phyloP scores from a whole-genome alignment of 805 yeast genomes.

The Myxozyma vanderwaltii region DNA sequence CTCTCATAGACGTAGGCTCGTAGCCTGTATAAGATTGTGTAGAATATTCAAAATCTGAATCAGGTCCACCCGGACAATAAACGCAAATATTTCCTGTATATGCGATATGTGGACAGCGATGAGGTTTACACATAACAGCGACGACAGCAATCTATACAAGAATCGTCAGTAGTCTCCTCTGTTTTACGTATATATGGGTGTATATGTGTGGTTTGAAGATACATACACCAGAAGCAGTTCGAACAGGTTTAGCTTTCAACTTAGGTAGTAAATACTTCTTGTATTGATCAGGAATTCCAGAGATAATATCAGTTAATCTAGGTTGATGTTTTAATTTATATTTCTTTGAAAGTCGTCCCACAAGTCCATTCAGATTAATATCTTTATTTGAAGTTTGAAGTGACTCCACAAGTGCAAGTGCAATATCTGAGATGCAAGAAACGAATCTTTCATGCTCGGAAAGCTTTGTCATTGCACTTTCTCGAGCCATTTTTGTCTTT shows the following conservation, averaged over 20 bases:
- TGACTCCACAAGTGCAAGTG: conserved; percentile 32
- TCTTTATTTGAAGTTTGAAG: conserved; percentile 56
- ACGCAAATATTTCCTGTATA: conserved; percentile 98
- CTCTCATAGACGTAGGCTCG: conserved; percentile 98
- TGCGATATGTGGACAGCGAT: conserved; percentile 98
- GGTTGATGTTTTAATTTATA: conserved; percentile 92
- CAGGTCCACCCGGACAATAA: conserved; percentile 98
- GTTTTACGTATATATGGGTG: neutral
- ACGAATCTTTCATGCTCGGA: conserved; percentile 85
- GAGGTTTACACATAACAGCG: conserved; percentile 99
- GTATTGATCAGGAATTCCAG: conserved; percentile 94
- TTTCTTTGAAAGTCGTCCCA: conserved; percentile 81
- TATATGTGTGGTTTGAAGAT: no score
- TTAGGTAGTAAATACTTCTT: conserved; percentile 89
- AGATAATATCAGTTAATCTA: conserved; percentile 88
- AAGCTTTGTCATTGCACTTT: neutral
- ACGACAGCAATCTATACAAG: conserved; percentile 81
- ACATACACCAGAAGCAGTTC: conserved; percentile 85
- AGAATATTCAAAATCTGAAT: conserved; percentile 95
- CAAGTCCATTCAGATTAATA: conserved; percentile 86
- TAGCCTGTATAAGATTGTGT: conserved; percentile 98
- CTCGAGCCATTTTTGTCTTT: conserved; percentile 11
- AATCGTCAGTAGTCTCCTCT: no score
- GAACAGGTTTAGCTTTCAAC: conserved; percentile 95
- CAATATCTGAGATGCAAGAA: conserved; percentile 54